Percentiles rank a stretch among this genome's conserved stretches.
Conservation (phyloP, 495 filamentous ascomycete species). For the Xeromyces bisporus region DNA sequence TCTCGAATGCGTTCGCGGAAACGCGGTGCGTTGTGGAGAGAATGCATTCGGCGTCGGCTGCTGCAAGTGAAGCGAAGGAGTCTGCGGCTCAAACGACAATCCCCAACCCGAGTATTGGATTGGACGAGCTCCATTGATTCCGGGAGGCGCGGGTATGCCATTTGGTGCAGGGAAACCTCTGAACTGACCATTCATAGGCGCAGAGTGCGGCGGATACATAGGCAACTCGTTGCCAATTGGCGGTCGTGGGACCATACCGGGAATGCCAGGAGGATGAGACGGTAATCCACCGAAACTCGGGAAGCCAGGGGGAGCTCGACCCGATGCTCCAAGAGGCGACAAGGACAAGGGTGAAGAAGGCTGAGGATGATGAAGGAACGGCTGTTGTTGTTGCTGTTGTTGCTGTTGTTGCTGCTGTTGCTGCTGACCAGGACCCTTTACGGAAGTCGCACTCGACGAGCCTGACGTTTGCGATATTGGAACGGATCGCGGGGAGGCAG, state of each 20-base stretch:
- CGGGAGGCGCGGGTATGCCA: conserved; percentile 39
- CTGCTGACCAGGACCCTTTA: conserved; percentile 17
- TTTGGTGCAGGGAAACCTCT: conserved; percentile 39
- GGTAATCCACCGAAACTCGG: conserved; percentile 29
- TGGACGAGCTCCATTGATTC: conserved; percentile 41
- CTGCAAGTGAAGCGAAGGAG: conserved; percentile 18
- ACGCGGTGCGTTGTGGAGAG: conserved; percentile 16
- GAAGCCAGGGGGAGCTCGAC: conserved; percentile 36
- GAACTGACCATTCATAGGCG: conserved; percentile 24
- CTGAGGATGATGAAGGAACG: conserved; percentile 32
- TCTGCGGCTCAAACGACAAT: conserved; percentile 39
- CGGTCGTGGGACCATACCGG: conserved; percentile 25
- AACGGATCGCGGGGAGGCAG: conserved; percentile 27
- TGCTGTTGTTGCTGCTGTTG: too few species aligned
- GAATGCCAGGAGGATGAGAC: conserved; percentile 41
- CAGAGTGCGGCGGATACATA: conserved; percentile 36
- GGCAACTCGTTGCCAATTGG: conserved; percentile 32
- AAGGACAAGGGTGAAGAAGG: conserved; percentile 37
- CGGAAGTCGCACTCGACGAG: conserved; percentile 12
- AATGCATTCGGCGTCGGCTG: conserved; percentile 19
- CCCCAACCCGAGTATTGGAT: conserved; percentile 46
- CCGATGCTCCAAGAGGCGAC: conserved; percentile 30
- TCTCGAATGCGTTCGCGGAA: conserved; percentile 38
- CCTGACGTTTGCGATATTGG: conserved; percentile 20
- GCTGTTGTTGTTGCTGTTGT: too few species aligned